Evolutionary conservation across 2,329 filamentous ascomycete species (phyloP).

Genomic region (Onygenales sp.): DNA sequence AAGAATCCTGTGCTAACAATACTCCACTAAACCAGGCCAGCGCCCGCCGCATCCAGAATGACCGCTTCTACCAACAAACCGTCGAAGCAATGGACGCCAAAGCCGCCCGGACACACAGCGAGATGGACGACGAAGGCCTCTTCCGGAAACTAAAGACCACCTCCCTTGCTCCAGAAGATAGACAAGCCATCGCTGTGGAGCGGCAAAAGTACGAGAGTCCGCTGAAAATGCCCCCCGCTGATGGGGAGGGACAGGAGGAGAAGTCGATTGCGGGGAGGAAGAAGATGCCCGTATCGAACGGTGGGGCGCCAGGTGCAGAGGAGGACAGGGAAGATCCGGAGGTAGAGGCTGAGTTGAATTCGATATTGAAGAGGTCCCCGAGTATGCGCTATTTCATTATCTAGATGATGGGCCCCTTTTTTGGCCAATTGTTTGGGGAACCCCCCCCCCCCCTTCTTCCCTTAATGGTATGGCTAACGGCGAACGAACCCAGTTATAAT

Average conservation of each 20-base stretch:
- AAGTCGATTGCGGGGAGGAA: slow-evolving; percentile 47
- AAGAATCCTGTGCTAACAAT: background rate
- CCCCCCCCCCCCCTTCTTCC: slow-evolving; percentile 5
- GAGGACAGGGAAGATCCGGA: slow-evolving; percentile 19
- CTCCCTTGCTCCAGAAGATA: slow-evolving; percentile 59
- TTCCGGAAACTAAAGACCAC: slow-evolving; percentile 60
- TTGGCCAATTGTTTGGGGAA: background rate
- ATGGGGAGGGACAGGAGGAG: slow-evolving; percentile 41
- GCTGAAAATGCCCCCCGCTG: slow-evolving; percentile 15
- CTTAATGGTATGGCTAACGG: background rate
- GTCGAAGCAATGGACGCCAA: slow-evolving; percentile 44
- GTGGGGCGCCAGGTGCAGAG: slow-evolving; percentile 18
- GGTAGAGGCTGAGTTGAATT: slow-evolving; percentile 62
- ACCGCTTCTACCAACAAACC: slow-evolving; percentile 47
- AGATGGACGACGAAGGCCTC: slow-evolving; percentile 50
- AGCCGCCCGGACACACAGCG: slow-evolving; percentile 30
- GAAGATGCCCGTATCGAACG: slow-evolving; percentile 36
- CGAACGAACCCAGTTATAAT: slow-evolving; percentile 60
- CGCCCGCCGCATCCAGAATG: slow-evolving; percentile 29
- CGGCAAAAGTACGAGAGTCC: slow-evolving; percentile 47
- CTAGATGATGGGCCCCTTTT: background rate
- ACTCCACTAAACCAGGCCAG: slow-evolving; percentile 24
- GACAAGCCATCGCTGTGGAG: slow-evolving; percentile 54
- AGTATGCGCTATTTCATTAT: slow-evolving; percentile 45
- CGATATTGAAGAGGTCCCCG: slow-evolving; percentile 73